Conservation (phyloP, 2,329 filamentous ascomycete species). For the Dactylellina haptotyla region DNA sequence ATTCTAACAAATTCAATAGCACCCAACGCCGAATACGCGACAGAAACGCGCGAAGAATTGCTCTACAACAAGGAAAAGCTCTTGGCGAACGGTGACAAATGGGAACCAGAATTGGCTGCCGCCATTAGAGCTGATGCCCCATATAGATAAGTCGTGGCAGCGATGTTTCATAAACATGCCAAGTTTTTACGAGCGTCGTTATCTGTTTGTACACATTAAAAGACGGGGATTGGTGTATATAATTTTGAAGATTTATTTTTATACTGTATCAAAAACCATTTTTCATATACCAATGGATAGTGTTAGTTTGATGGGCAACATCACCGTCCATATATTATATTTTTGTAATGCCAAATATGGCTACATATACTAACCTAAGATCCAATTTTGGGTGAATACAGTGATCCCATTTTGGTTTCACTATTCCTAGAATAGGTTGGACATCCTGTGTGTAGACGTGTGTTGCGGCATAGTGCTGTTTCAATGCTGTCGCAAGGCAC, state of each 20-base stretch:
- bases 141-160: constrained; percentile 72
- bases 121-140: constrained; percentile 91
- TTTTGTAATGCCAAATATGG: too few species aligned
- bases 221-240: constrained; percentile 59
- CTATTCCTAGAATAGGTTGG: neutral
- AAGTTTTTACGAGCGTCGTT: constrained; percentile 27
- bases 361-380: too few species aligned
- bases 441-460: neutral
- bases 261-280: constrained; percentile 16
- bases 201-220: constrained; percentile 58
- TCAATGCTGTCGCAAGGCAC: constrained; percentile 26
- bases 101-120: constrained; percentile 96
- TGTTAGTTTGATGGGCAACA: too few species aligned
- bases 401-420: too few species aligned
- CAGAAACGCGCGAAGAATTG: constrained; percentile 86
- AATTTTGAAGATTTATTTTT: constrained; percentile 18
- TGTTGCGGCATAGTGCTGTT: constrained; percentile 19
- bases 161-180: neutral
- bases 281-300: constrained; percentile 4
- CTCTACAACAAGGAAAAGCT: constrained; percentile 98
- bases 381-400: too few species aligned
- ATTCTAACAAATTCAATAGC: constrained; percentile 62
- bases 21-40: constrained; percentile 79
- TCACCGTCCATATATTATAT: too few species aligned
- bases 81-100: constrained; percentile 88